Evolutionary conservation across 73 alveolate genomes (phyloP), one percentile per base, ranked within the genome.

Genomic region (Urostyla sp.): DNA sequence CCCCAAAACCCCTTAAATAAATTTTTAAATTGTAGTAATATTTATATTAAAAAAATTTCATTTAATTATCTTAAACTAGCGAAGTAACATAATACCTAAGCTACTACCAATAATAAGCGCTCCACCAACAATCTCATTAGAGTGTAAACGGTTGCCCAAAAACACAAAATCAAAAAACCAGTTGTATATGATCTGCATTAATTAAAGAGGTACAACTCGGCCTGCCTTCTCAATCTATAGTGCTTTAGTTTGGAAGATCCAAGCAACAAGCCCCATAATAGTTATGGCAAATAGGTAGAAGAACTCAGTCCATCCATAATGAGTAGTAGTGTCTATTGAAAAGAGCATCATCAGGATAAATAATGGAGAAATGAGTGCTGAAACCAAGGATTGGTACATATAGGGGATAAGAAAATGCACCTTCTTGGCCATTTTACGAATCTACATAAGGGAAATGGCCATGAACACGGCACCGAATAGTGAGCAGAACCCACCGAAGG

Each of bases 71-170:
- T 69, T 69, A 69, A 69, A 69, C 38, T 54, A 69, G 34, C 83
- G 44, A 7, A 69, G 83, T 4, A 69, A n/a, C 21, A 67, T 69
- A 27, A 69, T 69, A 30, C 57, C 49, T 16, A 69, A 36, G 21
- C 49, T 45, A 28, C 83, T 69, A 1, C 83, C 83, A 5, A 69
- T 69, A n/a, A 69, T 69, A 1, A 69, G 20, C 32, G 49, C 40
- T 46, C 83, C 83, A 5, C 83, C 83, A 7, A 69, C 48, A 16
- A 69, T 43, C 31, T 69, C 83, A 49, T 48, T 45, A n/a, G 83
- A 27, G 4, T 20, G 34, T 2, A 69, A 69, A 1, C 34, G 4
- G 31, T 67, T 69, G 34, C 31, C 48, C 4, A 69, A 1, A n/a
- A 69, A 55, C 4, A 54, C 83, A 48, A 37, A 69, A 37, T 69